Percentiles rank a stretch among this genome's conserved stretches.
Evolutionary conservation across 495 filamentous ascomycete species (phyloP).

Genomic region (Aspergillus haitiensis): DNA sequence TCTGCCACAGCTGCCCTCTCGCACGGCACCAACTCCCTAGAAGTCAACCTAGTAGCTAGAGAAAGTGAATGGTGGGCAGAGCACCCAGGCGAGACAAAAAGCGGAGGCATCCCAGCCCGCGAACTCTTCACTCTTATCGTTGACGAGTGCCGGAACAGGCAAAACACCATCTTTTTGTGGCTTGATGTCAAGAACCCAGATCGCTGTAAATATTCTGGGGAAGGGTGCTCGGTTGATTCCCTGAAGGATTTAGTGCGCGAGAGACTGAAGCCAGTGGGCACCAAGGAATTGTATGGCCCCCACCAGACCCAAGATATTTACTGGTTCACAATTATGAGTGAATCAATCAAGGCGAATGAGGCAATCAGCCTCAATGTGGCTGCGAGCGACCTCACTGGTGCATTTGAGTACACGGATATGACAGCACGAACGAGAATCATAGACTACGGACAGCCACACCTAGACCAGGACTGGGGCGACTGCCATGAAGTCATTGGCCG

Average conservation of each 20-base stretch:
- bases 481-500: background rate
- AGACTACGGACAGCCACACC: background rate
- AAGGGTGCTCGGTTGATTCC: background rate
- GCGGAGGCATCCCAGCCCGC: background rate
- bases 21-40: conserved; percentile 1
- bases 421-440: background rate
- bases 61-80: conserved; percentile 5
- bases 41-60: conserved; percentile 4
- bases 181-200: background rate
- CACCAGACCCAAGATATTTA: background rate
- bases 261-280: background rate
- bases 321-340: background rate
- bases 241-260: background rate
- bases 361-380: background rate
- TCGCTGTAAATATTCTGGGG: background rate
- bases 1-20: background rate
- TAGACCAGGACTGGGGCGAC: background rate
- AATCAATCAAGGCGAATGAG: background rate
- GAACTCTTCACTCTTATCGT: conserved; percentile 3
- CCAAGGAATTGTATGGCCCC: background rate
- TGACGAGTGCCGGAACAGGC: background rate
- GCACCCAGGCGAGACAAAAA: background rate
- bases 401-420: background rate
- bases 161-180: background rate
- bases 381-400: background rate